Percentiles rank a stretch among this genome's conserved stretches.
These are phyloP conservation scores for Lyophyllum atratum DNA, from an alignment of 768 basidiomycete species.

Conservation along the genomic window DNA sequence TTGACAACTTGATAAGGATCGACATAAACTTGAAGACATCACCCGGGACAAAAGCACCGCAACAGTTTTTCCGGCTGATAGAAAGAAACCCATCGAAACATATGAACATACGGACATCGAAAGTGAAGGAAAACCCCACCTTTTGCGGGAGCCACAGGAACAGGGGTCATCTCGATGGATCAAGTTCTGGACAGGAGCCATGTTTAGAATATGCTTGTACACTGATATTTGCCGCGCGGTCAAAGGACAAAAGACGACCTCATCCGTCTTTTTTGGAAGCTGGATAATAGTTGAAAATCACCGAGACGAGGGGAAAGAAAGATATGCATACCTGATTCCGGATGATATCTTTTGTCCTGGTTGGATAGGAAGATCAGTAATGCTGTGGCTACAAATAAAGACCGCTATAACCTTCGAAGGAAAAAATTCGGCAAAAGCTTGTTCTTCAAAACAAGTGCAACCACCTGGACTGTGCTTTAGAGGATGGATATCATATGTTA, in stretches of 20 bases:
- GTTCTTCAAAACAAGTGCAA: slow-evolving; percentile 63
- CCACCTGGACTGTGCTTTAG: slow-evolving; percentile 35
- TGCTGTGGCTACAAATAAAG: not conserved
- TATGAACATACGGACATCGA: not conserved
- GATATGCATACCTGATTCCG: slow-evolving; percentile 52
- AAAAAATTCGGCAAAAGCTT: slow-evolving; percentile 82
- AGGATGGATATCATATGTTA: not conserved
- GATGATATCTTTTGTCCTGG: slow-evolving; percentile 77
- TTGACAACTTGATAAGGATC: slow-evolving; percentile 84
- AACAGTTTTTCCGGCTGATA: slow-evolving; percentile 44
- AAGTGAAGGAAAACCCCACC: slow-evolving; percentile 39
- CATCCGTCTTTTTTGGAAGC: slow-evolving; percentile 87
- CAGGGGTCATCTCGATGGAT: slow-evolving; percentile 73
- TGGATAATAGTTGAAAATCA: slow-evolving; percentile 28
- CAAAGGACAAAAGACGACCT: slow-evolving; percentile 93
- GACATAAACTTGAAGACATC: slow-evolving; percentile 79
- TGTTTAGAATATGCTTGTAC: slow-evolving; percentile 72
- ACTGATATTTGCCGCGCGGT: slow-evolving; percentile 67
- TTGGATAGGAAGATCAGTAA: slow-evolving; percentile 13
- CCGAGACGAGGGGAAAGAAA: not conserved
- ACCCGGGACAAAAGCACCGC: slow-evolving; percentile 51
- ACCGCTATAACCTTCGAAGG: slow-evolving; percentile 59
- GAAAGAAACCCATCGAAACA: not conserved
- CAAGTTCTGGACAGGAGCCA: slow-evolving; percentile 68
- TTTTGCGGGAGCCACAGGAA: slow-evolving; percentile 62